Evolutionary conservation across 306 rosid genomes (phyloP).

Genomic region (Quercus agrifolia): DNA sequence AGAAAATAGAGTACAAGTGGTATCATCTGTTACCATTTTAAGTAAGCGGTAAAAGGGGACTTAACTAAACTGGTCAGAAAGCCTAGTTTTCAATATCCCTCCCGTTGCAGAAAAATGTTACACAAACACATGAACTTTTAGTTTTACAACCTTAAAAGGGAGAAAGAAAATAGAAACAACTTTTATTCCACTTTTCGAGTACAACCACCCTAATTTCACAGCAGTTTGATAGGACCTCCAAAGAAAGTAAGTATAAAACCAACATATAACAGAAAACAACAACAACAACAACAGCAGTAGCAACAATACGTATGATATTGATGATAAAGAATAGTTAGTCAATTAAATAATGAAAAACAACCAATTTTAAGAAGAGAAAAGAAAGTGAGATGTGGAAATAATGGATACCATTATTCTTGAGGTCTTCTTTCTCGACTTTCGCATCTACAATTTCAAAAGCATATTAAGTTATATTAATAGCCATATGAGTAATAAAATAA

Average conservation of each 20-base stretch:
- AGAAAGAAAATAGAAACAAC: no score
- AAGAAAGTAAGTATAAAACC: background rate
- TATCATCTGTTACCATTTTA: background rate
- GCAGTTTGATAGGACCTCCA: background rate
- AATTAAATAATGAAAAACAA: background rate
- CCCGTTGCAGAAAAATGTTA: no score
- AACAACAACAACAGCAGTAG: background rate
- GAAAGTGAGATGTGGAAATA: conserved; percentile 15
- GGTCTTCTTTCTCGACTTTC: conserved; percentile 72
- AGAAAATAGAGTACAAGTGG: background rate
- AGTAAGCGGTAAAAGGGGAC: background rate
- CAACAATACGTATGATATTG: background rate
- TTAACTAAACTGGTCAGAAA: background rate
- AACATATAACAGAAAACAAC: background rate
- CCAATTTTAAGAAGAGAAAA: conserved; percentile 5
- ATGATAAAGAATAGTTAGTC: background rate
- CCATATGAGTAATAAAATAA: background rate
- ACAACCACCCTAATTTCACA: background rate
- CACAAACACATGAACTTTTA: background rate
- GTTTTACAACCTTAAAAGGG: background rate
- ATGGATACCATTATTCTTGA: conserved; percentile 56
- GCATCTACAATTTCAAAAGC: conserved; percentile 52
- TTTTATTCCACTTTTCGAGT: background rate
- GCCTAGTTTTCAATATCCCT: background rate
- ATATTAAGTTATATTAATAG: conserved; percentile 18